Percentiles rank a stretch among this genome's conserved stretches.
These are phyloP conservation scores for Suhomyces panamericanus DNA, from an alignment of 1,139 yeast genomes.

Conservation along the genomic window DNA sequence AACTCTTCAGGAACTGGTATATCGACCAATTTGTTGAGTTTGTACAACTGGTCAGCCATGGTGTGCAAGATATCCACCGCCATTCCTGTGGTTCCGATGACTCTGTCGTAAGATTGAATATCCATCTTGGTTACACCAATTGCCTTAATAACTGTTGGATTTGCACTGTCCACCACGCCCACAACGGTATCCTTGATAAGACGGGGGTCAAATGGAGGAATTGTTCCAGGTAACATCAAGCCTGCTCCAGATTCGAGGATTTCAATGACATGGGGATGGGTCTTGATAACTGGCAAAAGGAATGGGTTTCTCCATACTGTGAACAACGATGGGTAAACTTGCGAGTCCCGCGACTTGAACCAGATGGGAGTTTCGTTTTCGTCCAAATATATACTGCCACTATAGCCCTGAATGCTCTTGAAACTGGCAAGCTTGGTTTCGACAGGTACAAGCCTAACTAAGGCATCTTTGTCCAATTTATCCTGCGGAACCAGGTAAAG, in stretches of 20 bases:
- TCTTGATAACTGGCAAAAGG: constrained; percentile 63
- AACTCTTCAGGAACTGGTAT: constrained; percentile 43
- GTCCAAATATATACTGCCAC: constrained; percentile 67
- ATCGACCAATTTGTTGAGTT: constrained; percentile 46
- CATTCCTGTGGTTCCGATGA: constrained; percentile 60
- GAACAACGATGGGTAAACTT: constrained; percentile 67
- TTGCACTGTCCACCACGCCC: constrained; percentile 62
- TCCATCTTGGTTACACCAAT: constrained; percentile 67
- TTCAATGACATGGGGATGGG: constrained; percentile 71
- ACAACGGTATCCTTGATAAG: constrained; percentile 58
- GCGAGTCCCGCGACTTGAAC: constrained; percentile 61
- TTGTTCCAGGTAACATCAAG: constrained; percentile 87
- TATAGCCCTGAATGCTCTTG: constrained; percentile 51
- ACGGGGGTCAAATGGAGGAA: constrained; percentile 67
- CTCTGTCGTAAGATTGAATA: constrained; percentile 43
- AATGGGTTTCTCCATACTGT: constrained; percentile 72
- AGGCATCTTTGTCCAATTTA: constrained; percentile 45
- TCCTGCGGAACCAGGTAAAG: constrained; percentile 47
- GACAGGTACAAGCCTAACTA: constrained; percentile 55
- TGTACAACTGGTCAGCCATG: constrained; percentile 53
- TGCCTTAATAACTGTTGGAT: constrained; percentile 70
- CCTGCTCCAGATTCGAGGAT: constrained; percentile 77
- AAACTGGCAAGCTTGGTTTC: constrained; percentile 67
- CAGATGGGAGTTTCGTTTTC: constrained; percentile 68
- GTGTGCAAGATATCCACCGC: constrained; percentile 64